These are phyloP conservation scores for Termitomyces sp. DNA, from an alignment of 768 basidiomycete genomes.

Conservation along the genomic window DNA sequence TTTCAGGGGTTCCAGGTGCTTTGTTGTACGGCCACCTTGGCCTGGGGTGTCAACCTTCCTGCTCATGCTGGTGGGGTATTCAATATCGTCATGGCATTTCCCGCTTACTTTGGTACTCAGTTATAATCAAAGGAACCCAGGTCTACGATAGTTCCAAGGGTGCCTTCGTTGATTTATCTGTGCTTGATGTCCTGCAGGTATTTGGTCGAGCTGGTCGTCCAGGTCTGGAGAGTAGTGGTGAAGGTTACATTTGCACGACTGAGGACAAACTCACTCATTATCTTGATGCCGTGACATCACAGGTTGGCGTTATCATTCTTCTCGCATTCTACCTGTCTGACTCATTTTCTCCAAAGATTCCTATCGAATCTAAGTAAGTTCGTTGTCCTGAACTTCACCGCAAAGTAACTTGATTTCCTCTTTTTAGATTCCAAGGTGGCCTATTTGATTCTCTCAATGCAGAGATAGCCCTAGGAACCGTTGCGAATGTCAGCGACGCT, in stretches of 20 bases:
- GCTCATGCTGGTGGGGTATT: constrained; percentile 78
- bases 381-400: not conserved
- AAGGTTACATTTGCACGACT: constrained; percentile 95
- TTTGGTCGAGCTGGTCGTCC: constrained; percentile 95
- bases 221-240: constrained; percentile 85
- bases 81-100: constrained; percentile 5
- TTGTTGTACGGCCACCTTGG: constrained; percentile 96
- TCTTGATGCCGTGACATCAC: constrained; percentile 80
- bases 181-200: constrained; percentile 94
- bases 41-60: constrained; percentile 99
- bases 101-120: constrained; percentile 29
- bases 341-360: constrained; percentile 46
- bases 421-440: constrained; percentile 66
- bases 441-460: constrained; percentile 92
- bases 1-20: constrained; percentile 61
- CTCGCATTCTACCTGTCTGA: not conserved
- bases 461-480: constrained; percentile 92
- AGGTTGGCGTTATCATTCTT: constrained; percentile 40
- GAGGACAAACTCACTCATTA: constrained; percentile 92
- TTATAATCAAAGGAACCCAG: constrained; percentile 96
- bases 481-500: constrained; percentile 79
- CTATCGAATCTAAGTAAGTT: constrained; percentile 91
- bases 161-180: constrained; percentile 85
- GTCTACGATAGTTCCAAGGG: constrained; percentile 91
- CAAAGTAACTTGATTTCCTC: constrained; percentile 6